Evolutionary conservation across 805 yeast genomes (phyloP).

Genomic region (Candida insectorum): DNA sequence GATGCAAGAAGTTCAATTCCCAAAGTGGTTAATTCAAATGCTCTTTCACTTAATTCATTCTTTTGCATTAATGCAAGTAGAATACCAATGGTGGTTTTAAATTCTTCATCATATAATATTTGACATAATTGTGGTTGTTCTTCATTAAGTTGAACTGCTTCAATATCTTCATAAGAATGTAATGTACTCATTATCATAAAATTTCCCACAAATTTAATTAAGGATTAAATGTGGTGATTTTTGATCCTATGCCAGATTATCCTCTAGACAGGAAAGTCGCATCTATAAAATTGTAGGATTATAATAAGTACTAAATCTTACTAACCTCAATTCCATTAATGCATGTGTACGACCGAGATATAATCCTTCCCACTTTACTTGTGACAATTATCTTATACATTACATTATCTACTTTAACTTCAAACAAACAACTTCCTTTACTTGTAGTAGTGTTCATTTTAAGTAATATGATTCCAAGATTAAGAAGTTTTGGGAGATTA

Average conservation of each 20-base stretch:
- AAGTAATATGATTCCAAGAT: slow-evolving; percentile 27
- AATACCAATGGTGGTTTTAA: slow-evolving; percentile 56
- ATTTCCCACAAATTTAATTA: background rate
- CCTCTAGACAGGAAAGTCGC: no score
- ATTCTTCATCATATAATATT: slow-evolving; percentile 72
- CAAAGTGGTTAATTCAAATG: slow-evolving; percentile 59
- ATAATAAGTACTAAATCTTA: background rate
- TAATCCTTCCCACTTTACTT: slow-evolving; percentile 14
- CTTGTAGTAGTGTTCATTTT: slow-evolving; percentile 27
- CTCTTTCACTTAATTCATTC: slow-evolving; percentile 67
- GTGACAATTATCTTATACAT: slow-evolving; percentile 18
- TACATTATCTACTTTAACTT: slow-evolving; percentile 14
- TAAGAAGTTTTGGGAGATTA: slow-evolving; percentile 5
- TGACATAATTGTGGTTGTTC: slow-evolving; percentile 52
- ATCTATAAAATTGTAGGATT: no score
- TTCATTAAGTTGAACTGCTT: slow-evolving; percentile 39
- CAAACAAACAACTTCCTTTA: slow-evolving; percentile 24
- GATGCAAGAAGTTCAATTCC: slow-evolving; percentile 76
- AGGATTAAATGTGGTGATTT: background rate
- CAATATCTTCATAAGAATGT: slow-evolving; percentile 39
- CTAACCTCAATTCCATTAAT: background rate
- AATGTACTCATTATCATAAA: no score
- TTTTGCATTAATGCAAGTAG: slow-evolving; percentile 55
- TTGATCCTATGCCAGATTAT: no score
- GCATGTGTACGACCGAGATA: slow-evolving; percentile 16